Conservation (phyloP, 2,329 filamentous ascomycete species). For the Neonectria coccinea region DNA sequence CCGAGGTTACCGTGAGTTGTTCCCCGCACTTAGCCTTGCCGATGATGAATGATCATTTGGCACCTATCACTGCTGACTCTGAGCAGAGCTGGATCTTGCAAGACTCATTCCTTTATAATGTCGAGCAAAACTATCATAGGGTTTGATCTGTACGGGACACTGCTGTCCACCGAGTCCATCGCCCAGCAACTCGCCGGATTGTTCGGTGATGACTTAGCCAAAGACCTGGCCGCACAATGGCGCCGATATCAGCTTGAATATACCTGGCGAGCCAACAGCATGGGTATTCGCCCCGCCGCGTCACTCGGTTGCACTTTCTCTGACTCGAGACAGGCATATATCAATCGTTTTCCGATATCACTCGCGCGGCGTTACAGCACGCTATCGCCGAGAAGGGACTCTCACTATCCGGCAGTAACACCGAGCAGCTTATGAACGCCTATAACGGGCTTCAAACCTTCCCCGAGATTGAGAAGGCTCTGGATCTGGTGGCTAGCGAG, state of each 20-base stretch:
- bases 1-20: background rate
- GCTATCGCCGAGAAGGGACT: slow-evolving; percentile 69
- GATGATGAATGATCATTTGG: background rate
- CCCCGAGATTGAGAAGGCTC: slow-evolving; percentile 68
- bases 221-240: slow-evolving; percentile 70
- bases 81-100: background rate
- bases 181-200: slow-evolving; percentile 66
- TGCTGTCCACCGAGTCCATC: slow-evolving; percentile 79
- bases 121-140: slow-evolving; percentile 63
- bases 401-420: slow-evolving; percentile 56
- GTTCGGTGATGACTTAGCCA: slow-evolving; percentile 68
- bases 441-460: slow-evolving; percentile 76
- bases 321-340: slow-evolving; percentile 57
- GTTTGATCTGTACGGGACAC: slow-evolving; percentile 81
- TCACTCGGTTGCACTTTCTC: background rate
- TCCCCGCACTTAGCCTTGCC: background rate
- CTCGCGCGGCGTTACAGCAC: slow-evolving; percentile 70
- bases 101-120: background rate
- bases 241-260: slow-evolving; percentile 80
- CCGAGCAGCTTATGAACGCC: slow-evolving; percentile 67
- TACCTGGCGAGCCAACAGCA: slow-evolving; percentile 80
- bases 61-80: background rate
- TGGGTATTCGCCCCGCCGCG: slow-evolving; percentile 64
- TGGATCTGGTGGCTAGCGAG: slow-evolving; percentile 60
- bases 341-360: slow-evolving; percentile 69